Evolutionary conservation across 768 basidiomycete species (phyloP).

Genomic region (Termitomyces heimii): DNA sequence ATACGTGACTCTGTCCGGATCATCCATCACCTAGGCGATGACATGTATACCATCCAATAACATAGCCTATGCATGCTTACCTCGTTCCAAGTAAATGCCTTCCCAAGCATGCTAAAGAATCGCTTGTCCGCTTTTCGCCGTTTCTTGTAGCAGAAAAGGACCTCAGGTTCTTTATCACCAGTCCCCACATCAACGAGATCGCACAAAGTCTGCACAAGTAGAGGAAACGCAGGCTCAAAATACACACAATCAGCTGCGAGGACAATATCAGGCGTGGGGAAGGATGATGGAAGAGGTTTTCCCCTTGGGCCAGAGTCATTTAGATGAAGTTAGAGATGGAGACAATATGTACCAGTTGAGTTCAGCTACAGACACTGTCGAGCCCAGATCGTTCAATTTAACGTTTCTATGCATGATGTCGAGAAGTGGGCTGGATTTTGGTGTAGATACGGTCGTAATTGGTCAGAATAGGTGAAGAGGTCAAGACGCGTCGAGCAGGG

Average conservation of each 20-base stretch:
- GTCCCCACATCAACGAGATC: slow-evolving; percentile 42
- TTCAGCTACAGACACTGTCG: slow-evolving; percentile 55
- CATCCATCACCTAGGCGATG: slow-evolving; percentile 8
- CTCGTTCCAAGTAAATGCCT: slow-evolving; percentile 12
- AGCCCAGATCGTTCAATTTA: slow-evolving; percentile 50
- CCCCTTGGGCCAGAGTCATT: slow-evolving; percentile 48
- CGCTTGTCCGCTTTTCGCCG: slow-evolving; percentile 54
- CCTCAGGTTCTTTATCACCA: slow-evolving; percentile 40
- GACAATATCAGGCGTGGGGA: slow-evolving; percentile 56
- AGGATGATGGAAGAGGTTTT: slow-evolving; percentile 39
- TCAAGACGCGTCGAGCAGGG: neutral
- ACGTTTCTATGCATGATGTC: slow-evolving; percentile 78
- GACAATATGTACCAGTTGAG: slow-evolving; percentile 66
- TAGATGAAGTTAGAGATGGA: slow-evolving; percentile 1
- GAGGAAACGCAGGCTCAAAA: slow-evolving; percentile 88
- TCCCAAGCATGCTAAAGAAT: slow-evolving; percentile 11
- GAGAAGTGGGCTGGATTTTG: slow-evolving; percentile 55
- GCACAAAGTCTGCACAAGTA: slow-evolving; percentile 74
- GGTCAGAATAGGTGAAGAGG: neutral
- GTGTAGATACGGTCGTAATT: neutral
- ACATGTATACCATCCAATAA: neutral
- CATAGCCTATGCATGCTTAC: neutral
- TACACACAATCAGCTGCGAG: slow-evolving; percentile 95
- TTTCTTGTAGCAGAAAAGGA: slow-evolving; percentile 93
- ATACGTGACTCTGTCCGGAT: slow-evolving; percentile 9